Conservation (phyloP, 2,329 filamentous ascomycete species). For the Cryphonectria carpinicola region DNA sequence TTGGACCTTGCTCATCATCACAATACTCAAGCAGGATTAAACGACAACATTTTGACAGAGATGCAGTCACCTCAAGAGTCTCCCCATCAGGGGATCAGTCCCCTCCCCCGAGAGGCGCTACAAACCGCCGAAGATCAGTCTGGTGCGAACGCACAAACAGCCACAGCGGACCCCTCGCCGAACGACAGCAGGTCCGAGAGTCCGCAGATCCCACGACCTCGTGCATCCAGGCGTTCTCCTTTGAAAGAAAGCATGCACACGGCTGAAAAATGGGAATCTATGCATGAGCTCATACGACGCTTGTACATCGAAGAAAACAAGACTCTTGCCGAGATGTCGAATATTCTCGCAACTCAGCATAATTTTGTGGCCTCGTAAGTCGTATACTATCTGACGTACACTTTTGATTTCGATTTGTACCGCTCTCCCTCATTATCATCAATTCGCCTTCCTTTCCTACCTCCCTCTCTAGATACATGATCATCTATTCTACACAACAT, state of each 20-base stretch:
- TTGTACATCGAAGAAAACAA: slow-evolving; percentile 27
- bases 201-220: background rate
- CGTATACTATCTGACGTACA: background rate
- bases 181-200: background rate
- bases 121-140: background rate
- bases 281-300: slow-evolving; percentile 21
- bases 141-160: background rate
- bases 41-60: background rate
- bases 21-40: background rate
- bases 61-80: background rate
- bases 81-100: background rate
- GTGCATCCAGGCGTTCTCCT: background rate
- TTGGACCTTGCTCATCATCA: slow-evolving; percentile 19
- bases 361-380: slow-evolving; percentile 26
- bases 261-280: slow-evolving; percentile 20
- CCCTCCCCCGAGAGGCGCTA: background rate
- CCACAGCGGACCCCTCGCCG: background rate
- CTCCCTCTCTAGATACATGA: no score
- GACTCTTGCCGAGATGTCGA: slow-evolving; percentile 17
- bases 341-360: slow-evolving; percentile 8
- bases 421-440: no score
- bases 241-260: slow-evolving; percentile 17
- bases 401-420: background rate
- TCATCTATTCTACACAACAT: no score
- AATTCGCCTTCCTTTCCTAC: no score